Evolutionary conservation across 2,329 filamentous ascomycete species (phyloP), one percentile per base, ranked within the genome.

Genomic region (Beauveria sp.): DNA sequence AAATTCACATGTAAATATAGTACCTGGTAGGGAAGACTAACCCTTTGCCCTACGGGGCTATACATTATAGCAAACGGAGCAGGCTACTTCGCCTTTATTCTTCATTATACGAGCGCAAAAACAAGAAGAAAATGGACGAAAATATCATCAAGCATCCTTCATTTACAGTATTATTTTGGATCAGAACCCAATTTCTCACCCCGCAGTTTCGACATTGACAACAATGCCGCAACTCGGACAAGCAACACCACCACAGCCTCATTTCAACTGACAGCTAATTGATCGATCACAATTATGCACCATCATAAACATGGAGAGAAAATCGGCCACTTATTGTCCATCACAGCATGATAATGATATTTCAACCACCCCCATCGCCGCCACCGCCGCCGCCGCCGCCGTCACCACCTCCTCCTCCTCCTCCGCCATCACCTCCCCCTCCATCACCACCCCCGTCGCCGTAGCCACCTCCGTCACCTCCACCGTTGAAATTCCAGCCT

Each of bases 401-500:
- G 6, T 7, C 55, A 2, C 18, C 55, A 2, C 46, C 55, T 5
- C 34, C 55, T 3, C 44, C 55, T 4, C 30, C 55, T 28, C 46
- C 55, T 4, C 22, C 56, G 9, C n/a, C 56, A 24, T 40, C 56
- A 40, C 47, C 56, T 3, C 56, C 56, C 12, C 47, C 56, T 18
- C 14, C 56, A 22, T 12, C 55, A 41, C 55, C 55, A 16, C 55
- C 55, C 6, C 22, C 30, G 14, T 12, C 55, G 18, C 20, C 20
- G 7, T 37, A 34, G 24, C 22, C 28, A 34, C 22, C 56, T 10
- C 18, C 46, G 14, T 34, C 56, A 52, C 56, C 37, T 22, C 37
- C 37, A n/a, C 56, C 37, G 10, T 59, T 37, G 24, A 59, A 59
- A 34, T 16, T 50, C 56, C 56, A 59, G 46, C 56, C 55, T 47